Evolutionary conservation across 306 rosid species (phyloP), one percentile per base, ranked within the genome.

Genomic region (Argentina anserina): DNA sequence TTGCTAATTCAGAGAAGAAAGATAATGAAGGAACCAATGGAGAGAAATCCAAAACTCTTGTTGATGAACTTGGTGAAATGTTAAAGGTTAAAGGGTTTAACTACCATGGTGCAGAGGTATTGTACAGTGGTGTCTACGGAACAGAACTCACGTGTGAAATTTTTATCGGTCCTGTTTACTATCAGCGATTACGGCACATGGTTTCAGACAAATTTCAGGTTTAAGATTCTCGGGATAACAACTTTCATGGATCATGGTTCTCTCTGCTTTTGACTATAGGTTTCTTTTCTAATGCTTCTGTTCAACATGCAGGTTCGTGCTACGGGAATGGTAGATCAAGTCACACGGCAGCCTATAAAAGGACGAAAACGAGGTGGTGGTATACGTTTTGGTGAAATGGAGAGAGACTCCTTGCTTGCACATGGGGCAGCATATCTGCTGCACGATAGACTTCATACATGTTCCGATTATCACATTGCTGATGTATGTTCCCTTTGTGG

Each of bases 141-240:
- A 84, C 91, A 28, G 99, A 94, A 74, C 90, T 94, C 75, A 74
- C 85, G 0, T 94, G 97, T 53, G 95, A 94, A 80, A 94, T 94
- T 73, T 94, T 91, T 78, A 86, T 94, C 33, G 99, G 99, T 47
- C 99, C 99, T 28, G 96, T 91, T 79, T 94, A 94, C 80, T 94
- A 94, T 87, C 99, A 94, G 73, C 86, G 96, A 68, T 87, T 94
- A 13, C 90, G 97, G 46, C 99, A 94, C 72, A 94, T 94, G 99
- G 99, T 94, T 74, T 94, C 99, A 28, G 99, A 94, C 79, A 90
- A 94, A 85, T 94, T 70, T 86, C 97, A 94, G 94, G 97, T 94
- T 52, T 9, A 42, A 17, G 37, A 59, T 59, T 29, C 13, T 23
- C n/a, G 5, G 36, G 9, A 58, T 58, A 58, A 58, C 39, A 12